A percentile compares a stretch with the other conserved stretches of the same genome.
These are phyloP conservation scores for Hypoxylon fuscum DNA, from an alignment of 495 filamentous ascomycete genomes.

Conservation along the genomic window DNA sequence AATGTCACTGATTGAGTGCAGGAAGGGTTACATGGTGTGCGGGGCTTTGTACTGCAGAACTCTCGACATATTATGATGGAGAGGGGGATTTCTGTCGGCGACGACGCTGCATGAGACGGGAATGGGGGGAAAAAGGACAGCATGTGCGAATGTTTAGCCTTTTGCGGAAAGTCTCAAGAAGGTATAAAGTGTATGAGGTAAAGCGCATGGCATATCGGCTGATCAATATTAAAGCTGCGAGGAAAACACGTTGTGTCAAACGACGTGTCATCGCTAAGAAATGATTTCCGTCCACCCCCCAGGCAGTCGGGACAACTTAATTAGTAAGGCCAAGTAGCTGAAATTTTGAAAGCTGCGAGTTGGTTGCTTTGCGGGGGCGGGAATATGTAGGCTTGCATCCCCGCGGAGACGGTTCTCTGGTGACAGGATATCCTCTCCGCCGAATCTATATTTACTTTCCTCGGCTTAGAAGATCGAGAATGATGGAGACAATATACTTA, in stretches of 20 bases:
- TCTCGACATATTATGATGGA: slow-evolving; percentile 24
- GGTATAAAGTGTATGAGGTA: slow-evolving; percentile 13
- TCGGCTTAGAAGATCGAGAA: not conserved
- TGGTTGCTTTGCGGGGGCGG: slow-evolving; percentile 17
- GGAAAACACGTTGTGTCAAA: slow-evolving; percentile 29
- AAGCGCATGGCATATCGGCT: slow-evolving; percentile 24
- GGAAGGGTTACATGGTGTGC: slow-evolving; percentile 38
- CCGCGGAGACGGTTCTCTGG: slow-evolving; percentile 9
- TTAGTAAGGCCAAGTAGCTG: slow-evolving; percentile 24
- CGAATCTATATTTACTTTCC: slow-evolving; percentile 8
- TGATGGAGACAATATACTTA: no score
- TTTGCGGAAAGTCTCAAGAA: slow-evolving; percentile 25
- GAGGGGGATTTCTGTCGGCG: slow-evolving; percentile 30
- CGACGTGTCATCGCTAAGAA: slow-evolving; percentile 33
- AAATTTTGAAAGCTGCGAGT: not conserved
- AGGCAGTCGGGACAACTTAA: slow-evolving; percentile 22
- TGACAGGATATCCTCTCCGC: slow-evolving; percentile 8
- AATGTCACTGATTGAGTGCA: slow-evolving; percentile 7
- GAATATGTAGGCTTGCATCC: slow-evolving; percentile 2
- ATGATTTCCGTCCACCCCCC: slow-evolving; percentile 19
- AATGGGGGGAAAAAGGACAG: slow-evolving; percentile 6
- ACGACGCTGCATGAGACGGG: slow-evolving; percentile 29
- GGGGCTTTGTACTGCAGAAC: slow-evolving; percentile 30
- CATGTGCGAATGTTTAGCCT: slow-evolving; percentile 15
- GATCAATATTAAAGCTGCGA: slow-evolving; percentile 29